These are phyloP conservation scores for Arabidopsis suecica DNA, from an alignment of 345 rosid species.

Conservation along the genomic window DNA sequence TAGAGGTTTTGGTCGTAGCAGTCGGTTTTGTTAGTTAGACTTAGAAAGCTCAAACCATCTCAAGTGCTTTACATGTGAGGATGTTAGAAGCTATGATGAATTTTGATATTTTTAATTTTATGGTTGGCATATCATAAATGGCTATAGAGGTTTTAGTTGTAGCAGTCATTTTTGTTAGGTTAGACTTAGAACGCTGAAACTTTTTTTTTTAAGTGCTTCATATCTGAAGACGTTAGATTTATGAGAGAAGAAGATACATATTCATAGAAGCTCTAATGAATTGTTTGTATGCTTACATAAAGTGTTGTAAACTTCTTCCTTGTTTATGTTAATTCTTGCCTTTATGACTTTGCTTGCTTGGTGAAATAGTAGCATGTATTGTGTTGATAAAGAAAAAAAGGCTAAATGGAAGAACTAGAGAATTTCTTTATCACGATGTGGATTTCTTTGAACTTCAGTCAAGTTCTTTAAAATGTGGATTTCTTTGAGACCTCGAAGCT, in stretches of 20 bases:
- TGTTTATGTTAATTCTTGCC: background rate
- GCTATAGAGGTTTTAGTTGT: too few relatives aligned
- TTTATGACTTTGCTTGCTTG: slow-evolving; percentile 20
- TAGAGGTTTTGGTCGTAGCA: background rate
- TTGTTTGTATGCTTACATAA: slow-evolving; percentile 19
- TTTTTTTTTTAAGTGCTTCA: background rate
- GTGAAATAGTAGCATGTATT: background rate
- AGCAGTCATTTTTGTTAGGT: too few relatives aligned
- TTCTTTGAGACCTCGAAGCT: too few relatives aligned
- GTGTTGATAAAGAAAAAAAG: background rate
- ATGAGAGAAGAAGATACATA: background rate
- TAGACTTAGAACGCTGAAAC: too few relatives aligned
- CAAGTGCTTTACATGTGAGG: too few relatives aligned
- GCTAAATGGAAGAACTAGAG: too few relatives aligned
- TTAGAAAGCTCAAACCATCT: background rate
- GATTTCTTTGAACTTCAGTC: too few relatives aligned
- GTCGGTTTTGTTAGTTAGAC: background rate
- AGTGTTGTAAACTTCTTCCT: slow-evolving; percentile 3
- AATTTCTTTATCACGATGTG: too few relatives aligned
- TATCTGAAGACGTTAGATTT: background rate
- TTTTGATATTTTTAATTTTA: too few relatives aligned
- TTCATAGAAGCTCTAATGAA: background rate
- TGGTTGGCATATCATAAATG: too few relatives aligned
- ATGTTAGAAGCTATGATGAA: too few relatives aligned
- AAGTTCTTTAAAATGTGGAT: too few relatives aligned